Base-by-base conservation (phyloP, 345 rosid species). In the Citrus unshiu region DNA sequence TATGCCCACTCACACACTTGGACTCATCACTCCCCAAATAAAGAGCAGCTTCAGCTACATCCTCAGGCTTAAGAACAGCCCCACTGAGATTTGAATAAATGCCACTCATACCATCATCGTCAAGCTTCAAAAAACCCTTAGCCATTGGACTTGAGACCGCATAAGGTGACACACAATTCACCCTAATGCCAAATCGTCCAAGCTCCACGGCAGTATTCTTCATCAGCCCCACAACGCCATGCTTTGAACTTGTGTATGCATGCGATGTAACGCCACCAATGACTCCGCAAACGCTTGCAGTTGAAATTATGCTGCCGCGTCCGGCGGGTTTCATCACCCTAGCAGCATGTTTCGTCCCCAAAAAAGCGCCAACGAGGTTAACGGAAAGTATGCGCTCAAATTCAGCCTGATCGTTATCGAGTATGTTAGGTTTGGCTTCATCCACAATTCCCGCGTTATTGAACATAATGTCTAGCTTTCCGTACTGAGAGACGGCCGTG, bases 381-480 rank as follows among this genome's bases (percentile, higher is more conserved):
- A 76, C 77, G 1, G 57, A 58, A 1, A 76, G 19, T 2, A 78
- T 70, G 0, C 3, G 35, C 75, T 80, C 78, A 22, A 85, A 81
- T 37, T 80, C 85, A 8, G 29, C 80, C 1, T 58, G 51, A 2
- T 76, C 68, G 3, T 57, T 61, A 7, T 67, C 69, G 1, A 69
- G 6, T 0, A 82, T 81, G 62, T 35, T 68, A 1, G n/a, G 24
- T 6, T 71, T 80, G 2, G 13, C 6, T 8, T 32, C 34, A 2
- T 34, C 68, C 1, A 25, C 2, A 1, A 37, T 58, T 7, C 77
- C 88, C 4, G 86, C 88, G 4, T 85, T 85, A 43, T 81, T 81
- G 27, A 83, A 74, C 86, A 85, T 83, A 8, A 85, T 73, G 10
- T 85, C 88, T 0, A 85, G 84, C 67, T 83, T 85, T 14, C 86